Conservation (phyloP, 495 filamentous ascomycete species). For the Evernia prunastri region DNA sequence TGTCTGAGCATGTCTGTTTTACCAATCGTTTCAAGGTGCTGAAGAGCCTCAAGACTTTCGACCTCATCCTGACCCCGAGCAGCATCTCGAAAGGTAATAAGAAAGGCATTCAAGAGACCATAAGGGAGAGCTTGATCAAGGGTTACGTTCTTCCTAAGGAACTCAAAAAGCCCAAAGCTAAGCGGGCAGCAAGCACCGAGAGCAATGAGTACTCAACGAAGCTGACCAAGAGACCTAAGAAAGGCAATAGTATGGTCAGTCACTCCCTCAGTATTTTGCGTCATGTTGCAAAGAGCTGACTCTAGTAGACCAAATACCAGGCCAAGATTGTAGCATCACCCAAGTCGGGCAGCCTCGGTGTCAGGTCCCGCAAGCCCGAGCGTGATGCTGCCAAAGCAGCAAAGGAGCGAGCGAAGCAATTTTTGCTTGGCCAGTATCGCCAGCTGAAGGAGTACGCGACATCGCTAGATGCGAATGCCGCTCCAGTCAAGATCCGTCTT, state of each 20-base stretch:
- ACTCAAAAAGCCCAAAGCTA: neutral
- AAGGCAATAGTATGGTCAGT: neutral
- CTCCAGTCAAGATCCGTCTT: conserved; percentile 21
- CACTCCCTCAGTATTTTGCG: too few relatives aligned
- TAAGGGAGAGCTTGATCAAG: conserved; percentile 7
- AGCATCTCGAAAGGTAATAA: neutral
- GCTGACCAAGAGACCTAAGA: neutral
- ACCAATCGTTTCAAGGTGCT: conserved; percentile 5
- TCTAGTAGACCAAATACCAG: neutral
- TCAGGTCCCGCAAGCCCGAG: neutral
- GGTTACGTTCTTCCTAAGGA: neutral
- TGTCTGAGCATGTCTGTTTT: conserved; percentile 12
- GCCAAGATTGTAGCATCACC: neutral
- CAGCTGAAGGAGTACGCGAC: conserved; percentile 14
- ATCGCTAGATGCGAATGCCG: conserved; percentile 7
- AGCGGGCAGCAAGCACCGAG: neutral
- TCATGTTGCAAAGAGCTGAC: neutral
- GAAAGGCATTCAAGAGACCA: conserved; percentile 10
- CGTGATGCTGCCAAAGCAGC: conserved; percentile 2
- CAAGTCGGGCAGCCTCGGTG: neutral
- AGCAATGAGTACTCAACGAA: neutral
- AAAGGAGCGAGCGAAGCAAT: neutral
- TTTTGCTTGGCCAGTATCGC: conserved; percentile 7
- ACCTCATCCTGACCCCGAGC: conserved; percentile 1
- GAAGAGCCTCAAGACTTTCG: conserved; percentile 11